A percentile compares a stretch with the other conserved stretches of the same genome.
Evolutionary conservation across 2,329 filamentous ascomycete species (phyloP).

Genomic region (Microsporum audouinii): DNA sequence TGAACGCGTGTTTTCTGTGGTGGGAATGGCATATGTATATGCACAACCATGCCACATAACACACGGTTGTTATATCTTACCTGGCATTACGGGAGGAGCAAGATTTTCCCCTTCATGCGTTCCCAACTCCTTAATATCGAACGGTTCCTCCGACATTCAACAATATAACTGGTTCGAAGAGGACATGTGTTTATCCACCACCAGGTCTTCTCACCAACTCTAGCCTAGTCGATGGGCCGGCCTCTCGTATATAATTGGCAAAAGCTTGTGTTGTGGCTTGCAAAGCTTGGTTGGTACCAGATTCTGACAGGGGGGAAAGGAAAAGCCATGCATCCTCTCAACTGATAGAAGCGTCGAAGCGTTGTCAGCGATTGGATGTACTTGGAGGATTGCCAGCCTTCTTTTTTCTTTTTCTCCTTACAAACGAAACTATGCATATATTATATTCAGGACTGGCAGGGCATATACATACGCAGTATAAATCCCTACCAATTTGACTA

Average conservation of each 20-base stretch:
- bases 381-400: too few species aligned
- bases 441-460: neutral
- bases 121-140: neutral
- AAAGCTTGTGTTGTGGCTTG: conserved; percentile 2
- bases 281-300: neutral
- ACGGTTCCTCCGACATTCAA: neutral
- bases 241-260: neutral
- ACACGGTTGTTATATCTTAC: neutral
- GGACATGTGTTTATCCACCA: too few species aligned
- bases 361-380: too few species aligned
- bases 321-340: neutral
- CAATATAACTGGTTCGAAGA: neutral
- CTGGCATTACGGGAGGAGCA: too few species aligned
- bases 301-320: too few species aligned
- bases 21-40: neutral
- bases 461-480: neutral
- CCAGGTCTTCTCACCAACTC: neutral
- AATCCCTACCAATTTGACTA: neutral
- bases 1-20: neutral
- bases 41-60: neutral
- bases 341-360: too few species aligned
- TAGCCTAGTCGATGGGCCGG: neutral
- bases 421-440: neutral
- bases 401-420: neutral
- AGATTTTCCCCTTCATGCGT: too few species aligned